A percentile compares a stretch with the other conserved stretches of the same genome.
Conservation (phyloP, 176 grass and related monocot species). For the Carex cristatella region DNA sequence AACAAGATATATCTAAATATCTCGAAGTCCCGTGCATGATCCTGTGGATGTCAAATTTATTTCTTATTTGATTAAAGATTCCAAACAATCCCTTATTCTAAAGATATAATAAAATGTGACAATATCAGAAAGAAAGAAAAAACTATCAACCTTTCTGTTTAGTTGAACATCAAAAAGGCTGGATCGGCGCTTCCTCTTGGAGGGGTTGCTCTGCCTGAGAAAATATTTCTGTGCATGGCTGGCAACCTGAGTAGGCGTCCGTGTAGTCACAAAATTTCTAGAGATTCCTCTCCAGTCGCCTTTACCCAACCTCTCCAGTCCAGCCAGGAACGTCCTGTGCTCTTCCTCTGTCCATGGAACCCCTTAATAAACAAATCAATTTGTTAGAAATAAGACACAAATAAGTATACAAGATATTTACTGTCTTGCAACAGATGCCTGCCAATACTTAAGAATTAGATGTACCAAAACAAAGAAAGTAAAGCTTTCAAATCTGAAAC, state of each 20-base stretch:
- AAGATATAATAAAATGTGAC: background rate
- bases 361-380: constrained; percentile 30
- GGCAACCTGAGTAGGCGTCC: constrained; percentile 91
- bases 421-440: background rate
- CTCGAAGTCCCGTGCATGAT: background rate
- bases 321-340: constrained; percentile 77
- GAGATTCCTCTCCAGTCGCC: constrained; percentile 96
- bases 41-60: background rate
- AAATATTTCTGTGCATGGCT: constrained; percentile 98
- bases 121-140: background rate
- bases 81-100: background rate
- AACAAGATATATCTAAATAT: background rate
- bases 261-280: constrained; percentile 70
- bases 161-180: constrained; percentile 83
- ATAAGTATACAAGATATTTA: background rate
- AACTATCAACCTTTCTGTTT: background rate
- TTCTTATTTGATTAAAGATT: background rate
- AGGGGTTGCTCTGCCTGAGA: constrained; percentile 69
- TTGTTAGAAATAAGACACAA: background rate
- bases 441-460: background rate
- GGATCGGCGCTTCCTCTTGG: constrained; percentile 80
- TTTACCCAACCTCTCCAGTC: constrained; percentile 67
- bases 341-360: constrained; percentile 94
- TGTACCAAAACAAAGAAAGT: background rate
- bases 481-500: background rate